These are phyloP conservation scores for Pyropia yezoensis DNA, from an alignment of 23 red algal genomes.

Conservation along the genomic window DNA sequence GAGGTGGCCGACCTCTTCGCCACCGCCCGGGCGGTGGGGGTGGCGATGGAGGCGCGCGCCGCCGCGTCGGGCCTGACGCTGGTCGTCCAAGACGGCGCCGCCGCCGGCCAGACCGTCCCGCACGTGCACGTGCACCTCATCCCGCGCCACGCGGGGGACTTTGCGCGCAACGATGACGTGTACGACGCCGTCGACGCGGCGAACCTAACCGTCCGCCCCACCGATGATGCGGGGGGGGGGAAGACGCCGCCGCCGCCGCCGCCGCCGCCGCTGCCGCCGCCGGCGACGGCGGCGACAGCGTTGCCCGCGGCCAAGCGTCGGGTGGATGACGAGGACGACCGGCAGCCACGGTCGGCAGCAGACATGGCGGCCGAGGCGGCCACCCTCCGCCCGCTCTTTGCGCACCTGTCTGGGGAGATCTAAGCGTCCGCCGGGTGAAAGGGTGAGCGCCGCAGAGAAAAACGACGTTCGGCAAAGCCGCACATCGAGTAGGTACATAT, in stretches of 20 bases:
- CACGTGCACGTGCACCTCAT: conserved; percentile 94
- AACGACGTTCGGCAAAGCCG: too few species aligned
- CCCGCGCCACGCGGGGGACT: conserved; percentile 58
- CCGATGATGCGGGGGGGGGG: background rate
- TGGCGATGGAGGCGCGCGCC: conserved; percentile 19
- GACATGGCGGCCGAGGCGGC: conserved; percentile 40
- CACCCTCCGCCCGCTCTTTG: conserved; percentile 20
- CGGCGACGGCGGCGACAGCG: too few species aligned
- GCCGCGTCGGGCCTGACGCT: conserved; percentile 43
- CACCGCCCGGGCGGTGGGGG: conserved; percentile 34
- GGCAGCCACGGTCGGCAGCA: conserved; percentile 13
- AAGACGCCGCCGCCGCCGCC: background rate
- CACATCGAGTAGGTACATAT: too few species aligned
- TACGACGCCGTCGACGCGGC: conserved; percentile 44
- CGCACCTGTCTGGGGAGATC: conserved; percentile 17
- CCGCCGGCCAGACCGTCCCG: conserved; percentile 68
- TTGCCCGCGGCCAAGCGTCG: background rate
- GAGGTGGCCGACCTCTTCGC: conserved; percentile 77
- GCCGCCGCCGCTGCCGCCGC: background rate
- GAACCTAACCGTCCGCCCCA: background rate
- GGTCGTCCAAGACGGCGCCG: conserved; percentile 70
- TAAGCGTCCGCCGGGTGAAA: too few species aligned
- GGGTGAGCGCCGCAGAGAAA: too few species aligned
- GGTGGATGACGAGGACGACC: conserved; percentile 25
- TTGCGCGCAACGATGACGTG: conserved; percentile 62